Evolutionary conservation across 179 eudicot genomes (phyloP).

Genomic region (Silene coronaria): DNA sequence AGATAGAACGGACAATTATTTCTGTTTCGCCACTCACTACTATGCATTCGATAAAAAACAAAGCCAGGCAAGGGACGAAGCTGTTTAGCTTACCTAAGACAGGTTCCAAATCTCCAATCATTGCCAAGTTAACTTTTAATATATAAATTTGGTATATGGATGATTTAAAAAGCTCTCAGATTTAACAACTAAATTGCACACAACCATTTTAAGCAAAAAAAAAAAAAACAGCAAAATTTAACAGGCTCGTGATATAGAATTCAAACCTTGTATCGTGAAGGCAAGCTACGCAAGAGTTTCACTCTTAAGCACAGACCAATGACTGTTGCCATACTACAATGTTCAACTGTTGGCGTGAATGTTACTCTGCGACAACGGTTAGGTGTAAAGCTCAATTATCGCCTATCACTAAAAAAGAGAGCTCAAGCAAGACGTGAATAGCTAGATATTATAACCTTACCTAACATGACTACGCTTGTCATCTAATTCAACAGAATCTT

Average conservation of each 20-base stretch:
- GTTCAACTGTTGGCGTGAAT: conserved; percentile 92
- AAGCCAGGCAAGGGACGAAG: background rate
- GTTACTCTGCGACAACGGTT: conserved; percentile 51
- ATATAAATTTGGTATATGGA: too few species aligned
- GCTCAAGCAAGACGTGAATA: background rate
- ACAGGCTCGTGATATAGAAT: background rate
- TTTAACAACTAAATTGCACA: too few species aligned
- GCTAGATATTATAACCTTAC: conserved; percentile 28
- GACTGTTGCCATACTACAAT: conserved; percentile 96
- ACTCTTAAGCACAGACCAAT: conserved; percentile 91
- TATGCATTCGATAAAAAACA: background rate
- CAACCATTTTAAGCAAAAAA: background rate
- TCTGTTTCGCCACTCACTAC: background rate
- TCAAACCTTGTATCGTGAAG: conserved; percentile 74
- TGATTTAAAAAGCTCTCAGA: too few species aligned
- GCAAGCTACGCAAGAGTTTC: conserved; percentile 77
- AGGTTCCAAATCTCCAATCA: background rate
- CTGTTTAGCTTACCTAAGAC: background rate
- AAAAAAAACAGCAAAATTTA: background rate
- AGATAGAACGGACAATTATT: background rate
- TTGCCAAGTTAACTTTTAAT: too few species aligned
- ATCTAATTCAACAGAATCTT: conserved; percentile 81
- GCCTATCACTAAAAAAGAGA: background rate
- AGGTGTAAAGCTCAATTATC: background rate
- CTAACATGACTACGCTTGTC: conserved; percentile 54